Evolutionary conservation across 164 flowering plant genomes (phyloP), one percentile per base, ranked within the genome.

Genomic region (Vitis vinifera): DNA sequence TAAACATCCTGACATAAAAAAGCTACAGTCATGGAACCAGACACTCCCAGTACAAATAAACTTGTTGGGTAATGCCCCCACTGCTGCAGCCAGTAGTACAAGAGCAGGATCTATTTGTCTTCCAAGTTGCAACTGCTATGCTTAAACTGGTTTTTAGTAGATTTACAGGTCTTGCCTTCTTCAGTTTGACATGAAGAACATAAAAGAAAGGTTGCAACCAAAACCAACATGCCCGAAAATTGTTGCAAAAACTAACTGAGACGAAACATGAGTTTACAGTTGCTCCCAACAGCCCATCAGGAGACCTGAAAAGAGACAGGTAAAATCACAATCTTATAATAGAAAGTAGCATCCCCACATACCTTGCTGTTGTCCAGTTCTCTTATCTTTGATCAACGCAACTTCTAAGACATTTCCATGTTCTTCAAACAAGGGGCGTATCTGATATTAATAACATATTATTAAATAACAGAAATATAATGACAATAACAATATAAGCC

Each of bases 351-450:
- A 75, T 29, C 52, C 56, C 29, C 19, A 78, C 88, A 79, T 85
- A 92, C 99, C 98, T 90, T 88, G 95, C 65, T 90, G 99, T 69
- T 85, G 98, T 51, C 99, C 99, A 12, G 99, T 90, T 81, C 85
- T 86, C 84, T 86, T 93, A 75, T 93, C 99, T 80, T 84, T 93
- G 68, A 96, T 89, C 71, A 96, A 70, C 59, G 98, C 97, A 77
- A 96, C 97, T 82, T 96, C 99, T 48, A 96, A 56, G 57, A 96
- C 99, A 70, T 79, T 79, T 68, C 99, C 99, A 79, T 96, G 97
- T 67, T 89, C 84, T 73, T 91, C 97, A 81, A 96, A 96, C 79
- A 87, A 68, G 6, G 98, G 99, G 15, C 97, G 97, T 69, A 96
- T 83, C 99, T 96, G 79, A 47, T 47, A 86, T 52, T 44, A 79